Base-by-base conservation (phyloP, 805 yeast genomes). In the Kuraishia capsulata region DNA sequence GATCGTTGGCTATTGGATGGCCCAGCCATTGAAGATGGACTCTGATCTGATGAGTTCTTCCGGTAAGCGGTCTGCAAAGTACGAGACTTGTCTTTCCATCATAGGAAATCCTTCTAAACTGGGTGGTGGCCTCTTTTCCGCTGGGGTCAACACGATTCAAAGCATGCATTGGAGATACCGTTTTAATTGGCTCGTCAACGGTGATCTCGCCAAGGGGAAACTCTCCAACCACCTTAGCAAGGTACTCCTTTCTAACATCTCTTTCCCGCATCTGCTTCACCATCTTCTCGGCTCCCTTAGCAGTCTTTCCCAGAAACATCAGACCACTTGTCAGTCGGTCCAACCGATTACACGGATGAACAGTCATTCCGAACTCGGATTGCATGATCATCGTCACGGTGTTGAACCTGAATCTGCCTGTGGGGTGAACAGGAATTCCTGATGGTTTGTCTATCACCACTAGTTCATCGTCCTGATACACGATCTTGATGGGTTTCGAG, bases 341-440 rank as follows among this genome's bases (percentile, higher is more conserved):
- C 16, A 92, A 65, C 42, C 99, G 67, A 56, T 89, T 89, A 53
- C 96, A 87, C 0, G 92, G 65, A 53, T 88, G 96, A 2, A 82
- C 90, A 2, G 62, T 60, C 31, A 71, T 62, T 1, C 80, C 81
- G 42, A 67, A 56, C 49, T 89, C 94, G 39, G 76, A 74, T 55
- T 85, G 80, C 46, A 92, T 59, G 3, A 87, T 74, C 54, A 79
- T 81, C 9, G 94, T 84, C 17, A 86, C 72, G 0, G 95, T 76
- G 54, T 80, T 75, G 58, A 76, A 76, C 53, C 92, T 53, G 66
- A 79, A 77, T 45, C 89, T 62, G 0, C 97, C 98, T 0, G 96
- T 82, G 3, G 98, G 97, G 56, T 92, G 98, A 0, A 86, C 95
- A 0, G 98, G 97, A 2, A 92, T 71, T 0, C 98, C 97, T 3